A percentile compares a stretch with the other conserved stretches of the same genome.
Evolutionary conservation across 169 alveolate species (phyloP).

Genomic region (Babesia divergens): DNA sequence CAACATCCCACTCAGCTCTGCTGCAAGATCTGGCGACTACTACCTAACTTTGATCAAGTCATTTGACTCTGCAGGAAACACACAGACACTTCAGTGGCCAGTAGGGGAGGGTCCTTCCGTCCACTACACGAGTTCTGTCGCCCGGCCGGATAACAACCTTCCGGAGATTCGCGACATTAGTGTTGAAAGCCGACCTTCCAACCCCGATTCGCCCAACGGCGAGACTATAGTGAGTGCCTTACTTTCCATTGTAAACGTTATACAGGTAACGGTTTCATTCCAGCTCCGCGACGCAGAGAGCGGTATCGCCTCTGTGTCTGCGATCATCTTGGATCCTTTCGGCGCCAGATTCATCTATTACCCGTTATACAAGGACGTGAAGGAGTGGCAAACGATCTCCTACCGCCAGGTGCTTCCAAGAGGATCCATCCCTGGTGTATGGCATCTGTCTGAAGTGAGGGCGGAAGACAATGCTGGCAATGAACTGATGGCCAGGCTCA

Average conservation of each 20-base stretch:
- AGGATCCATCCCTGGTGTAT: slow-evolving; percentile 77
- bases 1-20: slow-evolving; percentile 59
- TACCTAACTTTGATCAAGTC: slow-evolving; percentile 52
- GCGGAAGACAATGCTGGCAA: slow-evolving; percentile 63
- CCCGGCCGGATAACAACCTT: slow-evolving; percentile 48
- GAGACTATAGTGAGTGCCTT: slow-evolving; percentile 67
- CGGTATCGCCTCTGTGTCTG: slow-evolving; percentile 55
- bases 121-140: not conserved
- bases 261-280: slow-evolving; percentile 44
- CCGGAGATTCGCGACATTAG: slow-evolving; percentile 62
- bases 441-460: slow-evolving; percentile 56
- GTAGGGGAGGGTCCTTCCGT: slow-evolving; percentile 46
- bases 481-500: slow-evolving; percentile 21
- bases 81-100: slow-evolving; percentile 65
- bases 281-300: slow-evolving; percentile 67
- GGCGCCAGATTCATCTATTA: slow-evolving; percentile 28
- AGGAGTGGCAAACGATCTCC: slow-evolving; percentile 43
- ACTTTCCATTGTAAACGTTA: not conserved
- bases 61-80: slow-evolving; percentile 72
- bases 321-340: slow-evolving; percentile 48
- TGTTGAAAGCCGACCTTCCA: slow-evolving; percentile 67
- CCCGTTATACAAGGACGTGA: slow-evolving; percentile 30
- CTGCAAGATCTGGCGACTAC: slow-evolving; percentile 66
- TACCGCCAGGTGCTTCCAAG: slow-evolving; percentile 61
- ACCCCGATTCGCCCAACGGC: slow-evolving; percentile 66